Evolutionary conservation across 1,139 yeast genomes (phyloP).

Genomic region (Debaryomyces coudertii): DNA sequence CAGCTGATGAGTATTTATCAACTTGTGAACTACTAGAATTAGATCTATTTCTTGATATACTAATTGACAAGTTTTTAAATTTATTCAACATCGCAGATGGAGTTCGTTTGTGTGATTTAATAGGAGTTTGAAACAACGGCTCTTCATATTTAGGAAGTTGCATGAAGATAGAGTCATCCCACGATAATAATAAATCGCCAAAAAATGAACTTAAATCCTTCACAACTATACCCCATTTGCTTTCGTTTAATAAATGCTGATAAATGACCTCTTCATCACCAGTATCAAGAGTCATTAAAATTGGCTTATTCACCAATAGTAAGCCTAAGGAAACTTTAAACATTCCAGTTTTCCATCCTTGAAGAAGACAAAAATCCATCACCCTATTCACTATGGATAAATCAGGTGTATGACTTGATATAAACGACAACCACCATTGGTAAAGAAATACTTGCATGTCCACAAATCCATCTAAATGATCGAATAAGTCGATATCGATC

Average conservation of each 20-base stretch:
- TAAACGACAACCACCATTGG: conserved; percentile 72
- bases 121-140: neutral
- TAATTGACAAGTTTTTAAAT: conserved; percentile 10
- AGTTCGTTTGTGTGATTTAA: conserved; percentile 5
- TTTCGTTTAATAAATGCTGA: conserved; percentile 61
- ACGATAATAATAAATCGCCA: conserved; percentile 40
- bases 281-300: conserved; percentile 49
- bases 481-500: conserved; percentile 45
- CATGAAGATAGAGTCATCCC: conserved; percentile 38
- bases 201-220: conserved; percentile 50
- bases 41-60: conserved; percentile 12
- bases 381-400: conserved; percentile 51
- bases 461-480: conserved; percentile 47
- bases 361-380: conserved; percentile 59
- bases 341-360: conserved; percentile 67
- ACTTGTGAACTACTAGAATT: conserved; percentile 12
- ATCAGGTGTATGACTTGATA: conserved; percentile 64
- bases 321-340: conserved; percentile 63
- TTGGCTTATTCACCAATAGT: conserved; percentile 52
- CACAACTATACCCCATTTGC: conserved; percentile 55
- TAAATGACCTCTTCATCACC: conserved; percentile 64
- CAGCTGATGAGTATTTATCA: conserved; percentile 3
- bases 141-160: conserved; percentile 2
- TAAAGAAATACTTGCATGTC: conserved; percentile 51
- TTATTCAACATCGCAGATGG: conserved; percentile 7